These are phyloP conservation scores for Taphrina confusa DNA, from an alignment of 1,139 yeast species.

Conservation along the genomic window DNA sequence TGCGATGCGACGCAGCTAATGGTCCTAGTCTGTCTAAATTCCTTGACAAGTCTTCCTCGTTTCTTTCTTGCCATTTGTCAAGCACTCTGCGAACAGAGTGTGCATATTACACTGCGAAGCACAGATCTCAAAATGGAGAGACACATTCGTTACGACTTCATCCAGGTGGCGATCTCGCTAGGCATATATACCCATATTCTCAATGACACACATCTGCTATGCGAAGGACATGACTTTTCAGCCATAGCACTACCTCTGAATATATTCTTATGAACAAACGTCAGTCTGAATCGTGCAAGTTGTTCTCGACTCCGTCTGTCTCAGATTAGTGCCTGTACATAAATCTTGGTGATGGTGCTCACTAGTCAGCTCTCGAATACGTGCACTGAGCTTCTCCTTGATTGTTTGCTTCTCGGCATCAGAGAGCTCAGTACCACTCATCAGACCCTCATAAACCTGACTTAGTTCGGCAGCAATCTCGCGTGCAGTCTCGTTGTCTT, in stretches of 20 bases:
- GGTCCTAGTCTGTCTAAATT: neutral
- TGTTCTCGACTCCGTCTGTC: constrained; percentile 29
- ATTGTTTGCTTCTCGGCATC: constrained; percentile 26
- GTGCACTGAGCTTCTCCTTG: constrained; percentile 32
- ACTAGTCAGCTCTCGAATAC: constrained; percentile 19
- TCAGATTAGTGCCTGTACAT: neutral
- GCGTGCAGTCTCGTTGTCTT: constrained; percentile 31
- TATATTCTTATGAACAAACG: neutral
- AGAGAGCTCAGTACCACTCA: constrained; percentile 13
- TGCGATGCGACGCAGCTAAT: neutral
- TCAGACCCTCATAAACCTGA: constrained; percentile 19
- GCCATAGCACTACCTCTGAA: constrained; percentile 3
- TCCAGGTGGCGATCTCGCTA: neutral
- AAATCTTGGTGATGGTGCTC: neutral
- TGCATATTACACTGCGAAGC: too few relatives aligned
- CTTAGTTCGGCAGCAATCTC: constrained; percentile 18
- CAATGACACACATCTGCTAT: neutral
- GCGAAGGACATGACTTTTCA: neutral
- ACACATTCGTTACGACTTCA: neutral
- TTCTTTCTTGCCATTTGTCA: too few relatives aligned
- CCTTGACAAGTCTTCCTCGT: too few relatives aligned
- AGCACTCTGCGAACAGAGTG: too few relatives aligned
- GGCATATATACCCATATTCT: constrained; percentile 3
- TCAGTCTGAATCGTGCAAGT: constrained; percentile 28
- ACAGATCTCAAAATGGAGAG: too few relatives aligned